Conservation (phyloP, 805 yeast species). For the Blastobotrys peoriensis region DNA sequence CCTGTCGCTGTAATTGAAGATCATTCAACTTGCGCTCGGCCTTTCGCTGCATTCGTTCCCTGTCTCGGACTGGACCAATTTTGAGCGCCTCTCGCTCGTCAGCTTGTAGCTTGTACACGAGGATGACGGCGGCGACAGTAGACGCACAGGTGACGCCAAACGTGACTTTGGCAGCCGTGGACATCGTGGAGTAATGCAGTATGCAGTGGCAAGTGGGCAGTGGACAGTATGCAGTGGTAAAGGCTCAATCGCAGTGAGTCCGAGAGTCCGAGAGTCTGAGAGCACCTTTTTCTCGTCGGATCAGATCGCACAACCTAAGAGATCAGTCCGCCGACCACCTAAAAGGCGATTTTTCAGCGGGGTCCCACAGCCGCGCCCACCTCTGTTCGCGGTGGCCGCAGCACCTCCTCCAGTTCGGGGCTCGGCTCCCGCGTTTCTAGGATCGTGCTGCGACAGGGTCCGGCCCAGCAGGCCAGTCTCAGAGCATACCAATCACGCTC, state of each 20-base stretch:
- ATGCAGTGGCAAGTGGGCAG: background rate
- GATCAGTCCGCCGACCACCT: background rate
- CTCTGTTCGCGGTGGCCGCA: too few relatives aligned
- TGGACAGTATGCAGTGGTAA: background rate
- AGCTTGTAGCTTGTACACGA: slow-evolving; percentile 65
- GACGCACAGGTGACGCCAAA: slow-evolving; percentile 51
- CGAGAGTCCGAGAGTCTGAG: background rate
- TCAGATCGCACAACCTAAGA: background rate
- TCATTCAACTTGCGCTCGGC: slow-evolving; percentile 17
- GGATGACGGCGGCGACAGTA: slow-evolving; percentile 55
- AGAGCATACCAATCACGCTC: too few relatives aligned
- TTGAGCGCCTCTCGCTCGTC: slow-evolving; percentile 49
- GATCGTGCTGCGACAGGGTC: too few relatives aligned
- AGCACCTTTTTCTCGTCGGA: background rate
- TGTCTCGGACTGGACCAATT: slow-evolving; percentile 23
- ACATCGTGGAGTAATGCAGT: slow-evolving; percentile 41
- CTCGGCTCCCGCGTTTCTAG: too few relatives aligned
- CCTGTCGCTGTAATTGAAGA: slow-evolving; percentile 15
- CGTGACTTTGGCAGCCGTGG: slow-evolving; percentile 73
- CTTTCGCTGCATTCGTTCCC: slow-evolving; percentile 18
- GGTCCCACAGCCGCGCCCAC: too few relatives aligned
- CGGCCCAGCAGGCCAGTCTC: too few relatives aligned
- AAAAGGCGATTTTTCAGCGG: background rate
- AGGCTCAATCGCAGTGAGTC: background rate
- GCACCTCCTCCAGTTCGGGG: too few relatives aligned